Conservation (phyloP, 23 red algal species). For the Pyropia haitanensis region DNA sequence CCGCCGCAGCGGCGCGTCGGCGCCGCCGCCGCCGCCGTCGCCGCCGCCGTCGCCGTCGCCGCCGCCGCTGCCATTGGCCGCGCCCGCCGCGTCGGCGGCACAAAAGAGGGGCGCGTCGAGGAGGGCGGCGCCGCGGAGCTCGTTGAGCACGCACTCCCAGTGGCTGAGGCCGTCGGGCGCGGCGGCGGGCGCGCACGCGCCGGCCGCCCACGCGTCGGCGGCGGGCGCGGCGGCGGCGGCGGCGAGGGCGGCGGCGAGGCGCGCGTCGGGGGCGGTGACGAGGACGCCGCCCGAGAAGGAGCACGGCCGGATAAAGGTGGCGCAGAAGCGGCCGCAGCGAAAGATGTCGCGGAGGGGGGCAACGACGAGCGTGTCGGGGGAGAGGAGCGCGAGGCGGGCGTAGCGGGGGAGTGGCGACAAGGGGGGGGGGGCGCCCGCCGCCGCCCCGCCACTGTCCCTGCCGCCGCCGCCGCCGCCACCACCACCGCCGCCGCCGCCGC, state of each 20-base stretch:
- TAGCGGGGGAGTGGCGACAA: neutral
- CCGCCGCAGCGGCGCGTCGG: conserved; percentile 15
- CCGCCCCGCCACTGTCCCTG: no score
- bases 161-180: no score
- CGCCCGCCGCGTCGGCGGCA: no score
- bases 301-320: conserved; percentile 78
- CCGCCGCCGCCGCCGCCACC: no score
- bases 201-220: no score
- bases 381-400: conserved; percentile 47
- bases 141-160: neutral
- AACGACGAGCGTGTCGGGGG: conserved; percentile 75
- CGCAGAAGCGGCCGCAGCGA: conserved; percentile 77
- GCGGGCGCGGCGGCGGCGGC: no score
- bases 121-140: conserved; percentile 46
- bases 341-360: conserved; percentile 52
- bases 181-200: no score
- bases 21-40: no score
- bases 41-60: no score
- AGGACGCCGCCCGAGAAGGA: conserved; percentile 78
- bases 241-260: conserved; percentile 33
- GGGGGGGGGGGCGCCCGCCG: no score
- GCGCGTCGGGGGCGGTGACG: conserved; percentile 31
- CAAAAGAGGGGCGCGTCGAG: conserved; percentile 22
- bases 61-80: no score
- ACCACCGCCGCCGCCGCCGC: no score